Conservation (phyloP, 345 rosid genomes). For the Draba incana region DNA sequence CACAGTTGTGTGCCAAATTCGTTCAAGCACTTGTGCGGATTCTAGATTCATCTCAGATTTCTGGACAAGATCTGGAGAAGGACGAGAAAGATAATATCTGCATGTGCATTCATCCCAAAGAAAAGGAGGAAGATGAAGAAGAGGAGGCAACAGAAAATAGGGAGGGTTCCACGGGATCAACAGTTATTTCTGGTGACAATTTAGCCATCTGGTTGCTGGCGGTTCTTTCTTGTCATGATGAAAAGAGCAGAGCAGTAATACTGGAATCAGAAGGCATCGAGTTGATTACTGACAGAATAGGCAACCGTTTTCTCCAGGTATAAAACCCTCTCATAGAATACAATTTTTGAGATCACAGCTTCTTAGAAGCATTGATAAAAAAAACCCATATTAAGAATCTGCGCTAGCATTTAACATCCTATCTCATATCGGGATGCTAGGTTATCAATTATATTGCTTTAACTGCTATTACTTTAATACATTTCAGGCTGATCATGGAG, state of each 20-base stretch:
- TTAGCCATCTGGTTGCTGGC: slow-evolving; percentile 92
- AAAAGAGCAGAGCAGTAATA: slow-evolving; percentile 70
- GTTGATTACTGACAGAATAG: slow-evolving; percentile 78
- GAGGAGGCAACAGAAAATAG: slow-evolving; percentile 51
- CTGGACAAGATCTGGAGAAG: slow-evolving; percentile 53
- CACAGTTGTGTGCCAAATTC: slow-evolving; percentile 62
- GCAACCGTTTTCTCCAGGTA: slow-evolving; percentile 78
- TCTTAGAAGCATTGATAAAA: neutral
- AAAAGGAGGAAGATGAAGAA: slow-evolving; percentile 45
- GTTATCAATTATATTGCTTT: slow-evolving; percentile 17
- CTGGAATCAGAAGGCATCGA: slow-evolving; percentile 96
- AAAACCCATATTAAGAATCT: slow-evolving; percentile 11
- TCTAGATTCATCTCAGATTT: slow-evolving; percentile 55
- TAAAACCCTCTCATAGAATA: slow-evolving; percentile 22
- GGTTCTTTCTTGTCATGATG: slow-evolving; percentile 90
- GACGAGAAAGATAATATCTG: slow-evolving; percentile 59
- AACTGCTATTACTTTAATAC: slow-evolving; percentile 28
- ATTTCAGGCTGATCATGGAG: slow-evolving; percentile 78
- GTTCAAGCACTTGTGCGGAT: slow-evolving; percentile 80
- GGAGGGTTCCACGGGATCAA: slow-evolving; percentile 53
- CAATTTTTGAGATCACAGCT: slow-evolving; percentile 10
- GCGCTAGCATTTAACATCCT: slow-evolving; percentile 13
- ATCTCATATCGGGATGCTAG: slow-evolving; percentile 19
- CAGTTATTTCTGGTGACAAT: slow-evolving; percentile 68
- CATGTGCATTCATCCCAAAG: slow-evolving; percentile 60